Percentiles rank a stretch among this genome's conserved stretches.
Conservation (phyloP, 2,329 filamentous ascomycete genomes). For the Ilyonectria mors-panacis region DNA sequence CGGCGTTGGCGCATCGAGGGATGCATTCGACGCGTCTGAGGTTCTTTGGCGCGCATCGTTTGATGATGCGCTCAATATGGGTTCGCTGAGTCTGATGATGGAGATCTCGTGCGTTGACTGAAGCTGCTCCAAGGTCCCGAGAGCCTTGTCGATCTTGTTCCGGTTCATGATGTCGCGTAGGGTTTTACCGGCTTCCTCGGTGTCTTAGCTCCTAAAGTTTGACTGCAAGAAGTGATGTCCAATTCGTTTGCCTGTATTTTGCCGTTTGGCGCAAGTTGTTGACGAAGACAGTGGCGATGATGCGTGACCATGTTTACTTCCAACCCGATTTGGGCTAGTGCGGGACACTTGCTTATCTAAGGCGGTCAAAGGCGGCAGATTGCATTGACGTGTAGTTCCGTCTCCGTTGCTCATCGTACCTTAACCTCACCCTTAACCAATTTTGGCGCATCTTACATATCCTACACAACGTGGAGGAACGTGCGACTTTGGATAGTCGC, state of each 20-base stretch:
- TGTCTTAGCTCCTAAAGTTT: not conserved
- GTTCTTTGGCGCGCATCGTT: slow-evolving; percentile 66
- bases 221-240: too few species aligned
- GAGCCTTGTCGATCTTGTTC: slow-evolving; percentile 56
- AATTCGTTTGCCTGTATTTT: slow-evolving; percentile 13
- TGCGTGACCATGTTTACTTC: slow-evolving; percentile 57
- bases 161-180: slow-evolving; percentile 46
- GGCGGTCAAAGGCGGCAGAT: slow-evolving; percentile 44
- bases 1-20: slow-evolving; percentile 78
- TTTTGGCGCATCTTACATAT: slow-evolving; percentile 7
- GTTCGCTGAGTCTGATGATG: slow-evolving; percentile 83
- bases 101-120: slow-evolving; percentile 75
- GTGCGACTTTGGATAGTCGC: not conserved
- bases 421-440: slow-evolving; percentile 4
- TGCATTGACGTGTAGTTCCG: slow-evolving; percentile 23
- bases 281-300: slow-evolving; percentile 11
- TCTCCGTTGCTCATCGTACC: slow-evolving; percentile 7
- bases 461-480: slow-evolving; percentile 1
- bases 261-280: slow-evolving; percentile 22
- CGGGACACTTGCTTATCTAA: slow-evolving; percentile 10
- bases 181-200: too few species aligned
- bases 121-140: slow-evolving; percentile 67
- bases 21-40: slow-evolving; percentile 80
- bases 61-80: slow-evolving; percentile 70
- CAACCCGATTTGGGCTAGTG: slow-evolving; percentile 49